A percentile compares a stretch with the other conserved stretches of the same genome.
Evolutionary conservation across 225 moss, liverwort and hornwort genomes (phyloP).

Genomic region (Marchantia paleacea): DNA sequence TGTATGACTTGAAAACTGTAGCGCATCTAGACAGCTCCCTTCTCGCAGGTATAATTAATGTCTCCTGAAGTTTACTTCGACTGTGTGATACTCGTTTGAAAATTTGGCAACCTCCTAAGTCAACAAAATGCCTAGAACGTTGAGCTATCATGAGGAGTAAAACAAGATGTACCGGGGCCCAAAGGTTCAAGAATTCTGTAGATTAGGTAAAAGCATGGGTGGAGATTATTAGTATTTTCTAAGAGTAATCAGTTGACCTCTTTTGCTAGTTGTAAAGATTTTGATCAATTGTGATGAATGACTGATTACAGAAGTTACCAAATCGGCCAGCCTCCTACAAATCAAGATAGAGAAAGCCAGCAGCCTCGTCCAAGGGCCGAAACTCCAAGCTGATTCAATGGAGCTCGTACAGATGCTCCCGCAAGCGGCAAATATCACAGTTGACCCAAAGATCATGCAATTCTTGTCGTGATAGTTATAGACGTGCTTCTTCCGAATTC

Average conservation of each 20-base stretch:
- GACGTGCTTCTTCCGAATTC: too few species aligned
- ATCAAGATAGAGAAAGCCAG: not conserved
- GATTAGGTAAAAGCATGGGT: too few species aligned
- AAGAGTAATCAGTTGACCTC: too few species aligned
- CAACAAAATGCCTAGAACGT: too few species aligned
- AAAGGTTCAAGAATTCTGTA: too few species aligned
- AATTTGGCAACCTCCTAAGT: too few species aligned
- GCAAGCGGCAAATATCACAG: not conserved
- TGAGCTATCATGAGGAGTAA: too few species aligned
- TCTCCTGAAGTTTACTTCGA: not conserved
- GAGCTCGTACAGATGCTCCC: not conserved
- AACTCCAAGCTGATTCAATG: not conserved
- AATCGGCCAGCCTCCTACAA: not conserved
- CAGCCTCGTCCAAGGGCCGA: not conserved
- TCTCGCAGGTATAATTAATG: constrained; percentile 12
- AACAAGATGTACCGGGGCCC: too few species aligned
- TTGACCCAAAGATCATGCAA: not conserved
- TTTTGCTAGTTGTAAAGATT: not conserved
- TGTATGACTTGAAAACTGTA: constrained; percentile 10
- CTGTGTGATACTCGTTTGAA: too few species aligned
- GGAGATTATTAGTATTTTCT: too few species aligned
- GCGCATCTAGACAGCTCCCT: constrained; percentile 11
- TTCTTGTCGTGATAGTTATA: too few species aligned
- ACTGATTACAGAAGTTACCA: not conserved
- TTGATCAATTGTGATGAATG: not conserved